Evolutionary conservation across 108 stramenopile genomes (phyloP).

Genomic region (Fragilariopsis cylindrus): DNA sequence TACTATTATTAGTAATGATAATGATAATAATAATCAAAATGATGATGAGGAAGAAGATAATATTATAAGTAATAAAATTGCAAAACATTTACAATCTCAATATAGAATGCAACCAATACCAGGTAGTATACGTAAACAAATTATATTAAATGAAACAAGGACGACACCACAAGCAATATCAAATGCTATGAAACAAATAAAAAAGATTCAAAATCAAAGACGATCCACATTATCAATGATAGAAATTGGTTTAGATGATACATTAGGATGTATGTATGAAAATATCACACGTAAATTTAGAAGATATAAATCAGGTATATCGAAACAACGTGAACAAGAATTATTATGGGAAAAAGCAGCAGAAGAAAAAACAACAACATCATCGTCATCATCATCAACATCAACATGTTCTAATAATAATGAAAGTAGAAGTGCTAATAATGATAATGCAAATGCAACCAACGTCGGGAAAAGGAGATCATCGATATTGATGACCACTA

Average conservation of each 20-base stretch:
- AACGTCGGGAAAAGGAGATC: too few species aligned
- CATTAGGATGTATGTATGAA: background rate
- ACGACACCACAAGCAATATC: background rate
- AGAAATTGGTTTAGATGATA: constrained; percentile 14
- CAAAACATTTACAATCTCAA: background rate
- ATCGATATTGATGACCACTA: too few species aligned
- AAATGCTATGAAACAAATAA: background rate
- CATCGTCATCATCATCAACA: too few species aligned
- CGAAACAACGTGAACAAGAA: constrained; percentile 23
- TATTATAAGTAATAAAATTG: background rate
- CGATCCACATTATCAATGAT: constrained; percentile 5
- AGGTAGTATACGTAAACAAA: background rate
- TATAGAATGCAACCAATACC: background rate
- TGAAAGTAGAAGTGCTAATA: too few species aligned
- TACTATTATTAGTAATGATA: too few species aligned
- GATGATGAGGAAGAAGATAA: background rate
- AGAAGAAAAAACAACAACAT: too few species aligned
- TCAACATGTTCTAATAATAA: too few species aligned
- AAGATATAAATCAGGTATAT: constrained; percentile 12
- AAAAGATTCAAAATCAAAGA: background rate
- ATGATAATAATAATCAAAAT: too few species aligned
- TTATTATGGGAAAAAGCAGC: constrained; percentile 24
- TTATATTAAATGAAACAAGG: constrained; percentile 6
- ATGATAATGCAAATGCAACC: too few species aligned
- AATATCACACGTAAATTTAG: constrained; percentile 2